A percentile compares a stretch with the other conserved stretches of the same genome.
phyloP scores from a whole-genome alignment of 2,329 filamentous ascomycete species.

The Phyllosticta capitalensis region DNA sequence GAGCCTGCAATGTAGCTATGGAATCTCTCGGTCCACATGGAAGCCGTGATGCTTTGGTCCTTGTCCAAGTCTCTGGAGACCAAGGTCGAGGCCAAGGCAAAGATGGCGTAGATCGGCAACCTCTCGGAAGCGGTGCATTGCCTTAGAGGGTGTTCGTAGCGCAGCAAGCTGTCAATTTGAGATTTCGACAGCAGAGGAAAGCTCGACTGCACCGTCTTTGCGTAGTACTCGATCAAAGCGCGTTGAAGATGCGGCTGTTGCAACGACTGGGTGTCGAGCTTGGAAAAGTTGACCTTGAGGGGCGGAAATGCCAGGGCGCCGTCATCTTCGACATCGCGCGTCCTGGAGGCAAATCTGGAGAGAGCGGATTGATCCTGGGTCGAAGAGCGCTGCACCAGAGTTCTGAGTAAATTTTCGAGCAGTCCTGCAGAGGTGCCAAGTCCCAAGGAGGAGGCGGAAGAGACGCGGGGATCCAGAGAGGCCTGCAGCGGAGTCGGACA shows the following conservation, averaged over 20 bases:
- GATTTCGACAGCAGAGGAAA: not conserved
- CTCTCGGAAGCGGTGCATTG: not conserved
- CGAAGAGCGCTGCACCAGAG: not conserved
- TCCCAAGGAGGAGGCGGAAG: not conserved
- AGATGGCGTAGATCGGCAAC: not conserved
- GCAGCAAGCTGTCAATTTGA: not conserved
- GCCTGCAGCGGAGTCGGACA: not conserved
- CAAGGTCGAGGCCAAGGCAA: not conserved
- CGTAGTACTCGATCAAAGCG: slow-evolving; percentile 6
- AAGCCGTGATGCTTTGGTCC: slow-evolving; percentile 1
- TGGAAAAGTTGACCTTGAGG: slow-evolving; percentile 1
- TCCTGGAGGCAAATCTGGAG: not conserved
- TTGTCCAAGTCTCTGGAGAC: slow-evolving; percentile 6
- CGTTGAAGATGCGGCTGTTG: slow-evolving; percentile 9
- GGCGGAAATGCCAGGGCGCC: not conserved
- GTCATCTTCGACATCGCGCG: not conserved
- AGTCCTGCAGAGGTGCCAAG: slow-evolving; percentile 7
- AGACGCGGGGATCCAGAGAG: not conserved
- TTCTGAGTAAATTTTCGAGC: not conserved
- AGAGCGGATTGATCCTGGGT: not conserved
- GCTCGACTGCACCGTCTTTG: slow-evolving; percentile 4
- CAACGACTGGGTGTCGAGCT: slow-evolving; percentile 3
- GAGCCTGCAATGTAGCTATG: not conserved
- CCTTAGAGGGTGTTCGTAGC: slow-evolving; percentile 3
- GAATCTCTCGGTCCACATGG: slow-evolving; percentile 5